These are phyloP conservation scores for Scutellaria galericulata DNA, from an alignment of 257 asterid species.

Conservation along the genomic window DNA sequence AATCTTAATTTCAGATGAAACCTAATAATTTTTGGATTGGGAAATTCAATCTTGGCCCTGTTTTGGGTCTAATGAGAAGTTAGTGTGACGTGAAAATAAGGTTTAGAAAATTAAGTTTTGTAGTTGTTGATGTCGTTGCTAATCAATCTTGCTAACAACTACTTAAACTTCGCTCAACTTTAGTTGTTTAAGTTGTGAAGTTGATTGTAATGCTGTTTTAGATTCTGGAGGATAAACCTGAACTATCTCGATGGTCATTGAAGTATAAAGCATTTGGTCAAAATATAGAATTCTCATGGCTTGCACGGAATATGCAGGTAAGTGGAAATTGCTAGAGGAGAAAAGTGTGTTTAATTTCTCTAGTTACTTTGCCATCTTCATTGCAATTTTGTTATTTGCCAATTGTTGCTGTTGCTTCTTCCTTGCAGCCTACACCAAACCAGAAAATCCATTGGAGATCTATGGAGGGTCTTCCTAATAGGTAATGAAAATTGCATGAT, in stretches of 20 bases:
- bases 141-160: conserved; percentile 13
- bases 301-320: conserved; percentile 96
- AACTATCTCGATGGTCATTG: conserved; percentile 84
- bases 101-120: conserved; percentile 3
- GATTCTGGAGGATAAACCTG: conserved; percentile 92
- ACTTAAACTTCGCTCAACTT: background rate
- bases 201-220: conserved; percentile 44
- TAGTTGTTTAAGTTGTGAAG: conserved; percentile 19
- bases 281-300: conserved; percentile 88
- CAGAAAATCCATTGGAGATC: conserved; percentile 99
- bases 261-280: conserved; percentile 92
- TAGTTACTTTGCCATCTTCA: background rate
- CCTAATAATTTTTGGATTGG: background rate
- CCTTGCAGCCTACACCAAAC: conserved; percentile 76
- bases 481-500: conserved; percentile 44
- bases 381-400: conserved; percentile 17
- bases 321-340: background rate
- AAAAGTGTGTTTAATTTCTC: background rate
- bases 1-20: background rate
- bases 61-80: conserved; percentile 9
- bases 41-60: background rate
- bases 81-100: conserved; percentile 6
- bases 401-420: conserved; percentile 9
- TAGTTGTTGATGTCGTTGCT: background rate
- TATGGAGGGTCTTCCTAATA: conserved; percentile 94